phyloP scores from a whole-genome alignment of 2,329 filamentous ascomycete genomes.

The Hymenoscyphus infarciens region DNA sequence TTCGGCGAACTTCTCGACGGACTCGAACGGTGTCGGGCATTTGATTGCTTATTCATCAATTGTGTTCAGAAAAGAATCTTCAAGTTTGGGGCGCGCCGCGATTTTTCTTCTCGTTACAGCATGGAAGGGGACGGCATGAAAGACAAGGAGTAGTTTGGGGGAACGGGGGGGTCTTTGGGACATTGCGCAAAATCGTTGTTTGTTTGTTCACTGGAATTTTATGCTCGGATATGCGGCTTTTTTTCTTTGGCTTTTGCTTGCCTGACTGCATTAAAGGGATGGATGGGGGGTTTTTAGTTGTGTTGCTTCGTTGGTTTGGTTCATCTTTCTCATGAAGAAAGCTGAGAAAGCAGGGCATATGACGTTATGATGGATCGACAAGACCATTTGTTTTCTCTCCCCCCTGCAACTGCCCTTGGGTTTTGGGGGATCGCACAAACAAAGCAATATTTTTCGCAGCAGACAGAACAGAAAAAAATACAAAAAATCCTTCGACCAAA shows the following conservation, averaged over 20 bases:
- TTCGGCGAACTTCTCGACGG: conserved; percentile 11
- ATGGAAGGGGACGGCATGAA: conserved; percentile 8
- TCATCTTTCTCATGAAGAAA: too few relatives aligned
- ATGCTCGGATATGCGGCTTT: not conserved
- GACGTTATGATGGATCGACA: too few relatives aligned
- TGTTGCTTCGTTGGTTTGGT: too few relatives aligned
- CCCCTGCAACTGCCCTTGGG: too few relatives aligned
- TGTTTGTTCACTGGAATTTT: conserved; percentile 4
- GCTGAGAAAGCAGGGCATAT: too few relatives aligned
- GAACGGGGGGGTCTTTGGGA: not conserved
- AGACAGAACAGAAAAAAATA: not conserved
- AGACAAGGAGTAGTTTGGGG: conserved; percentile 8
- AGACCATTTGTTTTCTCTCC: too few relatives aligned
- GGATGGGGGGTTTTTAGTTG: not conserved
- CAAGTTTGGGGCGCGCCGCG: conserved; percentile 1
- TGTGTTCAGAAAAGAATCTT: conserved; percentile 5
- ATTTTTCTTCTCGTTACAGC: not conserved
- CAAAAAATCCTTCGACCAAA: too few relatives aligned
- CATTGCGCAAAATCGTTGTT: conserved; percentile 5
- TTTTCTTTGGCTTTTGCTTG: not conserved
- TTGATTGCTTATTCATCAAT: not conserved
- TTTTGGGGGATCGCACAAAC: too few relatives aligned
- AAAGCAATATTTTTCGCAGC: not conserved
- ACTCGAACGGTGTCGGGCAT: conserved; percentile 3
- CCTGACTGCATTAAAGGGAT: not conserved